Base-by-base conservation (phyloP, 805 yeast species). In the Candida endomychidarum region DNA sequence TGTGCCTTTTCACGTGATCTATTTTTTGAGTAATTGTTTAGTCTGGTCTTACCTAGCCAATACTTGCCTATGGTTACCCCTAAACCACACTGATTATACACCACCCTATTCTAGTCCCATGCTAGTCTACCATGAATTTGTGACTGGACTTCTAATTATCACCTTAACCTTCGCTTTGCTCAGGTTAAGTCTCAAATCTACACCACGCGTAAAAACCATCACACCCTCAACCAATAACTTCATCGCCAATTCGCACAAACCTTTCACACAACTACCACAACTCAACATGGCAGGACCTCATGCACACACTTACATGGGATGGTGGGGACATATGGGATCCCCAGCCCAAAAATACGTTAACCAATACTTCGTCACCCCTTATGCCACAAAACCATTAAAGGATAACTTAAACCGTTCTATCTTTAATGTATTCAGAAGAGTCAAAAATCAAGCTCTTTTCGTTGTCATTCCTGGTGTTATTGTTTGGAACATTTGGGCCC, bases 311-410 rank as follows among this genome's bases (percentile, higher is more conserved):
- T 89, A 84, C 61, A 83, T 86, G 91, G 97, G 97, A 56, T 89
- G 96, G 96, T 89, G 97, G 97, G 97, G 97, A 61, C 67, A 75
- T 72, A 68, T 89, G 61, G 96, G 95, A 61, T 77, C 86, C 67
- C 90, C 93, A 63, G 78, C 77, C 55, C 96, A 87, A 74, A 86
- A 86, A 68, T 83, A 87, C 72, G 74, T 84, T 50, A 85, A 91
- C 48, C 78, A 85, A 45, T 93, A 91, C 77, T 75, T 96, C 41
- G 89, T 93, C 49, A 86, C 99, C 51, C 95, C 96, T 47, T 86
- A 77, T 54, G 96, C 96, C 46, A 95, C 91, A 70, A 81, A 80
- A 65, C 97, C 97, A 43, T 77, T 93, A 65, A 83, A 84, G 67
- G 96, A 95, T 54, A 78, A 82, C 51, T 77, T 83, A 54, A 80